These are phyloP conservation scores for Linnemannia elongata DNA, from an alignment of 192 early-diverging fungal species.

Conservation along the genomic window DNA sequence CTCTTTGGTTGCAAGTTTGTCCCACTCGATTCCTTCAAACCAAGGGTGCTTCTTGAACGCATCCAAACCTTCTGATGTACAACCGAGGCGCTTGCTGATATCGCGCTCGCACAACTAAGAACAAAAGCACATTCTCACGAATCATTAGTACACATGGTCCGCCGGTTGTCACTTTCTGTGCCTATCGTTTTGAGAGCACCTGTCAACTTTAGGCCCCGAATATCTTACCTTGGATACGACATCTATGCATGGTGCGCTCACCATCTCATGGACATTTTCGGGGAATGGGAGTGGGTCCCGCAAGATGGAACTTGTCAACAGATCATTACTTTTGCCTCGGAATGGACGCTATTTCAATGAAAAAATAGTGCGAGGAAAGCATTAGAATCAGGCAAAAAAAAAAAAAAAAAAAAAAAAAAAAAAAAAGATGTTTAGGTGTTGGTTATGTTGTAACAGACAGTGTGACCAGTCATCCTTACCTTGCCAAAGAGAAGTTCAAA, in stretches of 20 bases:
- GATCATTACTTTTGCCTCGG: conserved; percentile 80
- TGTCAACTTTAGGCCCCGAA: not conserved
- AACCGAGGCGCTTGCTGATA: conserved; percentile 81
- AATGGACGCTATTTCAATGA: conserved; percentile 76
- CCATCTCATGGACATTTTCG: conserved; percentile 60
- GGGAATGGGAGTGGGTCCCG: conserved; percentile 78
- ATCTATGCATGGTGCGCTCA: conserved; percentile 66
- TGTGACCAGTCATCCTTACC: conserved; percentile 58
- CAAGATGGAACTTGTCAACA: conserved; percentile 78
- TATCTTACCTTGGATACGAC: conserved; percentile 63
- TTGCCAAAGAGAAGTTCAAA: conserved; percentile 85
- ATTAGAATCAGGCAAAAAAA: too few species aligned
- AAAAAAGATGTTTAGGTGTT: too few species aligned
- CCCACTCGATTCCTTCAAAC: conserved; percentile 85
- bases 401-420: too few species aligned
- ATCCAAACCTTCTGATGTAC: conserved; percentile 78
- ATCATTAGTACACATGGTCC: not conserved
- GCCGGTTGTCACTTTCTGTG: not conserved
- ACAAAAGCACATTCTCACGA: not conserved
- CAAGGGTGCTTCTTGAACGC: conserved; percentile 83
- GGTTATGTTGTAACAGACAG: not conserved
- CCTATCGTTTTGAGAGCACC: not conserved
- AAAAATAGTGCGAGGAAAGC: not conserved
- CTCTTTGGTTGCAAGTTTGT: conserved; percentile 76
- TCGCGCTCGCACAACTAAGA: conserved; percentile 81